Evolutionary conservation across 352 stramenopile genomes (phyloP), one percentile per base, ranked within the genome.

Genomic region (Phytopythium mirpurense): DNA sequence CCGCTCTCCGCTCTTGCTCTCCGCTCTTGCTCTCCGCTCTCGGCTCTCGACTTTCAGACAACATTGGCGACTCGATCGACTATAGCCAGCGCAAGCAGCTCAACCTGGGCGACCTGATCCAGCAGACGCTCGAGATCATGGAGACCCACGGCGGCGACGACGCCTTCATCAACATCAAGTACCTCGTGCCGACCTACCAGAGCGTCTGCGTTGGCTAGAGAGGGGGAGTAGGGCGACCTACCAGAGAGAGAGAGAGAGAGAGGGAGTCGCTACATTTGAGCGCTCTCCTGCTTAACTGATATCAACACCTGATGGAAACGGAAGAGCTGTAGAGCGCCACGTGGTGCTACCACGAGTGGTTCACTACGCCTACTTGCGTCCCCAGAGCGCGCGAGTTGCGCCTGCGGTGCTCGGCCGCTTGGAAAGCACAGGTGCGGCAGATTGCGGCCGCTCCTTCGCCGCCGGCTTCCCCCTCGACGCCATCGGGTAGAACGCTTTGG

Each of bases 151-250:
- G 96, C 29, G 96, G 96, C 18, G 88, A 98, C 62, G 90, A 98
- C 67, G 96, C 96, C 5, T 99, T 99, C 68, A 98, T 98, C 67
- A 99, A 98, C 75, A 98, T 98, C 70, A 99, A 98, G 63, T 99
- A 98, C 60, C 85, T 98, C 54, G 74, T 98, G 23, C 96, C 96
- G 3, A 97, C 95, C 1, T 99, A 98, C 72, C 90, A 98, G 69
- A 97, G 89, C 62, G 88, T 93, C 10, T 93, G 83, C 36, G 74
- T 91, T 11, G 79, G 80, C 41, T 93, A 57, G 46, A 32, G 2
- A 31, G 15, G 16, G 8, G 3, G n/a, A 27, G 0, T 19, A 5
- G 9, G 23, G n/a, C n/a, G n/a, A n/a, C n/a, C n/a, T n/a, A n/a
- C n/a, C n/a, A n/a, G n/a, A n/a, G n/a, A n/a, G n/a, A n/a, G n/a